Evolutionary conservation across 257 asterid species (phyloP), one percentile per base, ranked within the genome.

Genomic region (Lavandula angustifolia): DNA sequence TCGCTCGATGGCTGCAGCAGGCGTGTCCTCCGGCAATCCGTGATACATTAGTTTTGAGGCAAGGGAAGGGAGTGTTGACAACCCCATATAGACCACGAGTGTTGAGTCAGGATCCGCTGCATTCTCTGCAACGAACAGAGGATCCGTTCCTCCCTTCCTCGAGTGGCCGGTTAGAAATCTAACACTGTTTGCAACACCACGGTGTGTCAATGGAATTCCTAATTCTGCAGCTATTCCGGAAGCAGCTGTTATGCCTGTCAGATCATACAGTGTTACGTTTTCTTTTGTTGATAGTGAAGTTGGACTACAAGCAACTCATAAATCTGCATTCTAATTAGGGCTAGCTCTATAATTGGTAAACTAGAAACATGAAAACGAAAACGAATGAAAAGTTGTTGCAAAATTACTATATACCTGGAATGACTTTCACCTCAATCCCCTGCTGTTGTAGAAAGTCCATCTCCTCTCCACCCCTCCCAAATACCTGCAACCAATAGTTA

Each of bases 391-490:
- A n/a, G n/a, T n/a, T n/a, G n/a, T n/a, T n/a, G n/a, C n/a, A n/a
- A n/a, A n/a, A n/a, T n/a, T n/a, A n/a, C n/a, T 65, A n/a, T n/a
- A 40, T 86, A 87, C 98, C 98, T 67, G 97, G 97, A 67, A 92
- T 79, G 54, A 92, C 95, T 81, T 92, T 85, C 69, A 92, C 99
- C 22, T 73, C 80, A 64, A 92, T 85, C 66, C 98, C 96, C 74
- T 87, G 91, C 54, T 80, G 87, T 68, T 82, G 97, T 58, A 92
- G 88, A 76, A 87, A 92, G 76, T 92, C 98, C 98, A 92, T 89
- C 84, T 92, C 97, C 75, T 92, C 97, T 69, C 98, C 98, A 51
- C 98, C 98, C 81, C 98, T 72, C 65, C 97, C 97, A 75, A 94
- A 90, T 41, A 94, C 96, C 99, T 92, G 74, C 67, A 72, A 57